Evolutionary conservation across 331 rosid genomes (phyloP).

Genomic region (Acacia concinna): DNA sequence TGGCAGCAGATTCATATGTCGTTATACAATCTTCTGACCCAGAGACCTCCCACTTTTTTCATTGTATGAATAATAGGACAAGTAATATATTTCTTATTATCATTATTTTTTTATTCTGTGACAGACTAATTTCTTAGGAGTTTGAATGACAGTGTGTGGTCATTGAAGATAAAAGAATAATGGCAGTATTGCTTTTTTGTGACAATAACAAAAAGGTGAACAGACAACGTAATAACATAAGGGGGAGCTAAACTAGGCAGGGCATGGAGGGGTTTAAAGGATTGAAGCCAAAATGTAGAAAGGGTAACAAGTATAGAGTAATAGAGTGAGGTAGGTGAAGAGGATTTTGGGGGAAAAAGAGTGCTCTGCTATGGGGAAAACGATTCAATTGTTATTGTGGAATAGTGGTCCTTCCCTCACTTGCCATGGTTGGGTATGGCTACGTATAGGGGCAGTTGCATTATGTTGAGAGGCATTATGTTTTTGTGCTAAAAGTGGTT

Average conservation of each 20-base stretch:
- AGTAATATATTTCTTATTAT: neutral
- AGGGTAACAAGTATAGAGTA: conserved; percentile 7
- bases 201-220: neutral
- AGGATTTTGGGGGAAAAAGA: conserved; percentile 30
- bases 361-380: neutral
- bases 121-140: neutral
- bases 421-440: conserved; percentile 37
- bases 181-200: neutral
- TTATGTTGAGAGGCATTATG: conserved; percentile 45
- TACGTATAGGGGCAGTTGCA: conserved; percentile 41
- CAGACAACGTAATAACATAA: neutral
- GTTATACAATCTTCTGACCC: neutral
- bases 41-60: neutral
- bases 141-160: conserved; percentile 8
- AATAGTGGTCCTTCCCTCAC: conserved; percentile 7
- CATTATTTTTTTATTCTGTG: neutral
- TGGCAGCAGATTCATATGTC: neutral
- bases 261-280: neutral
- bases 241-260: neutral
- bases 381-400: neutral
- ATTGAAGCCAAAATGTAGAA: neutral
- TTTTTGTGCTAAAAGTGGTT: conserved; percentile 31
- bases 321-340: conserved; percentile 1
- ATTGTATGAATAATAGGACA: neutral
- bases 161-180: neutral